Percentiles rank a stretch among this genome's conserved stretches.
These are phyloP conservation scores for Cardamine resedifolia DNA, from an alignment of 345 rosid species.

Conservation along the genomic window DNA sequence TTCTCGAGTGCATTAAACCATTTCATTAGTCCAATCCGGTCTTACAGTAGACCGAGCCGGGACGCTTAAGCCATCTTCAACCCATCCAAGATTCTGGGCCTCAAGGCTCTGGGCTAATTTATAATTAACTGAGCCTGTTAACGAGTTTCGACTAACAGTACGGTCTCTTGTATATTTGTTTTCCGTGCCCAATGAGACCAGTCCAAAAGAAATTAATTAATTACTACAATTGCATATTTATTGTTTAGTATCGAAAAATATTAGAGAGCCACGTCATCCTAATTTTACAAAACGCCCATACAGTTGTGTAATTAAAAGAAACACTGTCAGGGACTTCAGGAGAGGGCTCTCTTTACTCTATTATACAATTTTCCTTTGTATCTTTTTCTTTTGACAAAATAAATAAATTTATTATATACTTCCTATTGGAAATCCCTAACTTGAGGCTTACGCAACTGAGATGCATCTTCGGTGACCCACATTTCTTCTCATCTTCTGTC, in stretches of 20 bases:
- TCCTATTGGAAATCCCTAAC: too few relatives aligned
- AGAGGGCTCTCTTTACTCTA: too few relatives aligned
- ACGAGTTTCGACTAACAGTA: not conserved
- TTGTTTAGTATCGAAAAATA: not conserved
- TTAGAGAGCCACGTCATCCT: constrained; percentile 56
- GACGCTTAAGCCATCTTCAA: not conserved
- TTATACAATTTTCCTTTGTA: too few relatives aligned
- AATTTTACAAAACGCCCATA: constrained; percentile 52
- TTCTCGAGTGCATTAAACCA: not conserved
- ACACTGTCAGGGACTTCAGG: too few relatives aligned
- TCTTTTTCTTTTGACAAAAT: too few relatives aligned
- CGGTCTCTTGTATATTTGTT: not conserved
- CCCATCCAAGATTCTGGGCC: not conserved
- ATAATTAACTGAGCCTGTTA: not conserved
- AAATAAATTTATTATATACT: too few relatives aligned
- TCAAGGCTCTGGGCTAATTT: not conserved
- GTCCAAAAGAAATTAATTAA: not conserved
- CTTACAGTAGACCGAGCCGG: not conserved
- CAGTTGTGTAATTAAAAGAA: too few relatives aligned
- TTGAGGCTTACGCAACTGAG: too few relatives aligned
- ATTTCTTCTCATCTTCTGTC: constrained; percentile 46
- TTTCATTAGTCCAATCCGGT: not conserved
- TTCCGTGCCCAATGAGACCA: not conserved
- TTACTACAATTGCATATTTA: too few relatives aligned
- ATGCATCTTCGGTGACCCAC: too few relatives aligned